A percentile compares a stretch with the other conserved stretches of the same genome.
Conservation (phyloP, 306 rosid genomes). For the Cucurbita pepo region DNA sequence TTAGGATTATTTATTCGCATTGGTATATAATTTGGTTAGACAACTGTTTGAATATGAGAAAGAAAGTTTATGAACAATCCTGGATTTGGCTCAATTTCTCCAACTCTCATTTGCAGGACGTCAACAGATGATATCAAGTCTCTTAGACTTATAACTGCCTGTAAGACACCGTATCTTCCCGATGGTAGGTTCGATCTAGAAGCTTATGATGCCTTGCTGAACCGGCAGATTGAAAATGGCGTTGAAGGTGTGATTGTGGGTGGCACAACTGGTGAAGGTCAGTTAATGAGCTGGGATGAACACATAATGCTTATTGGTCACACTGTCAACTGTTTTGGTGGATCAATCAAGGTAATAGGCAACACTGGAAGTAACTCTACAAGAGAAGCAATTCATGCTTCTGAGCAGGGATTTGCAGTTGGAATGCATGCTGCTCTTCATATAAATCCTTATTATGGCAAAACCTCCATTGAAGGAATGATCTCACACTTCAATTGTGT, state of each 20-base stretch:
- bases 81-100: background rate
- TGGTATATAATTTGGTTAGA: background rate
- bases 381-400: conserved; percentile 88
- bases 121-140: conserved; percentile 51
- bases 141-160: conserved; percentile 77
- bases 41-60: background rate
- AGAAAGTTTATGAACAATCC: background rate
- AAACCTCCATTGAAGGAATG: conserved; percentile 72
- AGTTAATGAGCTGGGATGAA: conserved; percentile 96
- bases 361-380: conserved; percentile 92
- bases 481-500: conserved; percentile 60
- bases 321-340: conserved; percentile 79
- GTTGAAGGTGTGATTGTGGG: conserved; percentile 80
- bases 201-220: conserved; percentile 76
- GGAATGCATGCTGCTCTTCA: conserved; percentile 99
- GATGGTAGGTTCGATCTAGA: conserved; percentile 93
- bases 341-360: conserved; percentile 76
- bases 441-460: conserved; percentile 88
- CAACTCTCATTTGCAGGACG: conserved; percentile 45
- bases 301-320: conserved; percentile 94
- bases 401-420: conserved; percentile 94
- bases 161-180: conserved; percentile 89
- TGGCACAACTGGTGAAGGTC: conserved; percentile 93
- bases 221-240: conserved; percentile 57
- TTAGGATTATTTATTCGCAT: background rate